phyloP scores from a whole-genome alignment of 306 rosid species.

The Cucurbita ficifolia region DNA sequence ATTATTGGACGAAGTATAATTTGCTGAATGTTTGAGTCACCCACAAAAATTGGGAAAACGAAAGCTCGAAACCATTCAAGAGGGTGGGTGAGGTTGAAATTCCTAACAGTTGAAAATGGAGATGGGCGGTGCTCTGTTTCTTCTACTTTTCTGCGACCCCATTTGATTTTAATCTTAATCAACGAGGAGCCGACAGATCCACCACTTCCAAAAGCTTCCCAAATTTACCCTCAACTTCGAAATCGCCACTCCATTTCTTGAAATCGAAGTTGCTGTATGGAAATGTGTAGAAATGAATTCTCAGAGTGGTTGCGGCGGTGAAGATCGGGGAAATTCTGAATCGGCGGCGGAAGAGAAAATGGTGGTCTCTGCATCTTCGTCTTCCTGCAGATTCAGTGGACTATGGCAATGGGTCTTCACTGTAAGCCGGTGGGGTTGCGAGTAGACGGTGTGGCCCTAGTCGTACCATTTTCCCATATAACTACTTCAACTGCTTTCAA shows the following conservation, averaged over 20 bases:
- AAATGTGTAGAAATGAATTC: neutral
- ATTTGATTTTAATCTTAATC: neutral
- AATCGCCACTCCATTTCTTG: neutral
- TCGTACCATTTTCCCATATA: neutral
- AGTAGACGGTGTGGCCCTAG: neutral
- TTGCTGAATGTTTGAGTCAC: neutral
- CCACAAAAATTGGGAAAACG: neutral
- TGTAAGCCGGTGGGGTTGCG: neutral
- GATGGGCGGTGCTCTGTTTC: neutral
- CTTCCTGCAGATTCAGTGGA: neutral
- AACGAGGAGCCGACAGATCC: slow-evolving; percentile 1
- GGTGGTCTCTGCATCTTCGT: neutral
- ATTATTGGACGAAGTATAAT: neutral
- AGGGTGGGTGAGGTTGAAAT: neutral
- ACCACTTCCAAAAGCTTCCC: neutral
- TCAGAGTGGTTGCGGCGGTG: neutral
- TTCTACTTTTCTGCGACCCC: neutral
- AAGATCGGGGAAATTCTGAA: neutral
- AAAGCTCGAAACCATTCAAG: neutral
- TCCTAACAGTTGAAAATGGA: neutral
- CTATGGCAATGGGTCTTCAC: neutral
- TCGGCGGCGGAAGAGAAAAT: neutral
- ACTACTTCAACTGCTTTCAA: slow-evolving; percentile 7
- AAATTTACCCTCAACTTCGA: neutral
- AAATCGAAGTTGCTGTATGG: neutral